Conservation (phyloP, 495 filamentous ascomycete genomes). For the Penicillium dipodomyicola region DNA sequence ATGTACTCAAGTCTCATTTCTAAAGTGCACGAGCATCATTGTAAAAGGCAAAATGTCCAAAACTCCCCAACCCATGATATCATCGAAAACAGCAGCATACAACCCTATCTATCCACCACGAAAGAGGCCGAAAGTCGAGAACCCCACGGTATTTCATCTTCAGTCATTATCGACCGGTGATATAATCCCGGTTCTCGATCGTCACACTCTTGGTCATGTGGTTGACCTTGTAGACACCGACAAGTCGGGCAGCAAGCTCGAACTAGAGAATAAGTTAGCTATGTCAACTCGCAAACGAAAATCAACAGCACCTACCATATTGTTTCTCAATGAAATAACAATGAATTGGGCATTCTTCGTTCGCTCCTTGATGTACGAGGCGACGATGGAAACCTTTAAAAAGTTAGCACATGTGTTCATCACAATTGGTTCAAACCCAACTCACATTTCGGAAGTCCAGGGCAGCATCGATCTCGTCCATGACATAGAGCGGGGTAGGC, state of each 20-base stretch:
- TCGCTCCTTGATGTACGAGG: slow-evolving; percentile 96
- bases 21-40: slow-evolving; percentile 7
- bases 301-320: slow-evolving; percentile 62
- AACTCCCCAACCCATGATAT: slow-evolving; percentile 31
- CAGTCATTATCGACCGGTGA: slow-evolving; percentile 46
- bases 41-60: slow-evolving; percentile 17
- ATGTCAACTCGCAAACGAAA: background rate
- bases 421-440: slow-evolving; percentile 13
- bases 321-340: slow-evolving; percentile 95
- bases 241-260: slow-evolving; percentile 87
- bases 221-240: slow-evolving; percentile 98
- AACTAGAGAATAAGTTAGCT: slow-evolving; percentile 50
- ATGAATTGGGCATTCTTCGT: slow-evolving; percentile 99
- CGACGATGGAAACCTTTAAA: slow-evolving; percentile 90
- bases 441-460: slow-evolving; percentile 96
- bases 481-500: slow-evolving; percentile 95
- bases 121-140: slow-evolving; percentile 17
- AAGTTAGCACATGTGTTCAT: slow-evolving; percentile 8
- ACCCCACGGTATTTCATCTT: slow-evolving; percentile 14
- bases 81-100: slow-evolving; percentile 24
- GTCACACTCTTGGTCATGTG: slow-evolving; percentile 99
- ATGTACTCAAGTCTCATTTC: background rate
- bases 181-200: slow-evolving; percentile 89
- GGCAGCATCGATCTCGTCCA: slow-evolving; percentile 99
- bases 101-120: slow-evolving; percentile 24